These are phyloP conservation scores for Calonectria honghensis DNA, from an alignment of 2,329 filamentous ascomycete genomes.

Conservation along the genomic window DNA sequence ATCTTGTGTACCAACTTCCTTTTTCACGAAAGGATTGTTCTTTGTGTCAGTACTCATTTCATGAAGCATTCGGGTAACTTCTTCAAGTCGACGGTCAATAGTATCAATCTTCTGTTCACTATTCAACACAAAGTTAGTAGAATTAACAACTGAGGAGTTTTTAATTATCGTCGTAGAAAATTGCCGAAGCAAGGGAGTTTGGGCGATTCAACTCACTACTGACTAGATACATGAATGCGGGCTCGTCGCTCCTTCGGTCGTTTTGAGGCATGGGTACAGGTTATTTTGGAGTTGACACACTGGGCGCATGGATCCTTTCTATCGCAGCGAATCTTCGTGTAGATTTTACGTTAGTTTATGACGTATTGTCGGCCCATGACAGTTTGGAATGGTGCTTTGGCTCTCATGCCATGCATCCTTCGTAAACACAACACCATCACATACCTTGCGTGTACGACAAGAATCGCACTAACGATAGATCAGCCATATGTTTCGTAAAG, in stretches of 20 bases:
- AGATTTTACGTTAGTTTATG: background rate
- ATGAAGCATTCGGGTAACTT: constrained; percentile 57
- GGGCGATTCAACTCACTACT: constrained; percentile 57
- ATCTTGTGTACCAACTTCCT: background rate
- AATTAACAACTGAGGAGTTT: background rate
- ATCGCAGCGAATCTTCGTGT: constrained; percentile 60
- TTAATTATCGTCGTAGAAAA: background rate
- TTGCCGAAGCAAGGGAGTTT: background rate
- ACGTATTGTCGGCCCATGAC: background rate
- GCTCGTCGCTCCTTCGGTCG: constrained; percentile 61
- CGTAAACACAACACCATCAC: background rate
- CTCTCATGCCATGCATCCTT: background rate
- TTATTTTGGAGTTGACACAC: constrained; percentile 60
- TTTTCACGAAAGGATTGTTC: constrained; percentile 35
- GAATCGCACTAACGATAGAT: constrained; percentile 55
- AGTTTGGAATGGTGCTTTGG: background rate
- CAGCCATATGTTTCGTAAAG: constrained; percentile 20
- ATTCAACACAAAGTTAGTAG: background rate
- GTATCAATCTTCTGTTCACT: constrained; percentile 63
- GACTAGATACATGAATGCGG: constrained; percentile 59
- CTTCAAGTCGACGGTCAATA: constrained; percentile 60
- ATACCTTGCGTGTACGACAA: constrained; percentile 58
- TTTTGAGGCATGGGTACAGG: constrained; percentile 57
- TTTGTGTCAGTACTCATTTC: constrained; percentile 49
- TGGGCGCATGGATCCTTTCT: constrained; percentile 61